Percentiles rank a stretch among this genome's conserved stretches.
These are phyloP conservation scores for Amanita polypyramis DNA, from an alignment of 768 basidiomycete species.

Conservation along the genomic window DNA sequence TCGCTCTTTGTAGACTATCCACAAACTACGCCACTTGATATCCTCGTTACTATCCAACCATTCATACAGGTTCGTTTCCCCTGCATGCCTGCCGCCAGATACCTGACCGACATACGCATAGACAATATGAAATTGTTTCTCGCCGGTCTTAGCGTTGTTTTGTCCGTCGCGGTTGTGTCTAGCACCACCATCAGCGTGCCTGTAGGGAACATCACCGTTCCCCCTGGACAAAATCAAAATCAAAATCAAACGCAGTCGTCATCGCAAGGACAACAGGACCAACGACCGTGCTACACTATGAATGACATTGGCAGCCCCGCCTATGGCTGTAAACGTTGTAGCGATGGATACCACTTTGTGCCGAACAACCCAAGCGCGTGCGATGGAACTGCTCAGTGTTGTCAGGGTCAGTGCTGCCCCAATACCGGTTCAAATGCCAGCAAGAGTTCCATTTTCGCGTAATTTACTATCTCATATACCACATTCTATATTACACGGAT, in stretches of 20 bases:
- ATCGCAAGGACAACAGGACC: not conserved
- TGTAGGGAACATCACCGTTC: no score
- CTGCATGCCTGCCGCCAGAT: not conserved
- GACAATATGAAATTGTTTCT: not conserved
- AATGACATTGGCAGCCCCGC: not conserved
- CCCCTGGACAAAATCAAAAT: not conserved
- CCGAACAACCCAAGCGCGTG: not conserved
- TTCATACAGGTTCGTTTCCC: not conserved
- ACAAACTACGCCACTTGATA: not conserved
- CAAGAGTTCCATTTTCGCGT: not conserved
- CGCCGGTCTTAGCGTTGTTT: not conserved
- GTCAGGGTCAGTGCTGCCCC: not conserved
- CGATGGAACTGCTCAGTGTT: not conserved
- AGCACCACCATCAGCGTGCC: not conserved
- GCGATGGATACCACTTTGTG: not conserved
- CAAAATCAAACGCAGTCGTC: not conserved
- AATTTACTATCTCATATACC: not conserved
- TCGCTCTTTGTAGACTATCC: not conserved
- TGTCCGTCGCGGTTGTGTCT: not conserved
- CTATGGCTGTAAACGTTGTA: not conserved
- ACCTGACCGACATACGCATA: not conserved
- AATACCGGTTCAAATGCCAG: not conserved
- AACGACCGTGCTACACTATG: not conserved
- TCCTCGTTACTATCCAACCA: not conserved
- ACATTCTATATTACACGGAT: not conserved